phyloP scores from a whole-genome alignment of 2,329 filamentous ascomycete genomes.

The Calonectria ilicicola region DNA sequence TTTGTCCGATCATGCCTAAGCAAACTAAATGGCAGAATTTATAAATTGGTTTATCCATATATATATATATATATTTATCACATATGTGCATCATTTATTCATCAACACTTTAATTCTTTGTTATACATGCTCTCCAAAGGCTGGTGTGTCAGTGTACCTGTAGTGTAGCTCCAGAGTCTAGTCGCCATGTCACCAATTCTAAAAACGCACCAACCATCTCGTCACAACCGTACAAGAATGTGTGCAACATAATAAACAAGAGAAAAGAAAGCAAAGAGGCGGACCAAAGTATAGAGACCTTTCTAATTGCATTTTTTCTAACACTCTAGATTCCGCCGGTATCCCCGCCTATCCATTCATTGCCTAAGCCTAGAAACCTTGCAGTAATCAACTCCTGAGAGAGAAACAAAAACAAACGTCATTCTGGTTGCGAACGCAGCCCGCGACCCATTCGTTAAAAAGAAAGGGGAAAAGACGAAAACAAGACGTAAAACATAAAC shows the following conservation, averaged over 20 bases:
- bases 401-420: constrained; percentile 32
- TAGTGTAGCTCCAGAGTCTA: no score
- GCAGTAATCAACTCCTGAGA: constrained; percentile 11
- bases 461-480: neutral
- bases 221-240: neutral
- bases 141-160: no score
- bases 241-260: neutral
- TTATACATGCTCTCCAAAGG: no score
- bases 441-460: constrained; percentile 12
- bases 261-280: neutral
- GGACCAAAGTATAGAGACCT: neutral
- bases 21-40: neutral
- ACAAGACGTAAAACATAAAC: neutral
- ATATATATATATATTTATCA: neutral
- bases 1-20: constrained; percentile 37
- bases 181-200: neutral
- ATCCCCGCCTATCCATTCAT: constrained; percentile 23
- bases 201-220: neutral
- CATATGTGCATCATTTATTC: neutral
- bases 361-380: constrained; percentile 22
- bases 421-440: constrained; percentile 35
- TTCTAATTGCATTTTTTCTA: constrained; percentile 43
- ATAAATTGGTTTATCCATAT: neutral
- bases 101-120: neutral
- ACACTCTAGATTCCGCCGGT: constrained; percentile 37